phyloP scores from a whole-genome alignment of 192 early-diverging fungal genomes.

The Funneliformis mosseae region DNA sequence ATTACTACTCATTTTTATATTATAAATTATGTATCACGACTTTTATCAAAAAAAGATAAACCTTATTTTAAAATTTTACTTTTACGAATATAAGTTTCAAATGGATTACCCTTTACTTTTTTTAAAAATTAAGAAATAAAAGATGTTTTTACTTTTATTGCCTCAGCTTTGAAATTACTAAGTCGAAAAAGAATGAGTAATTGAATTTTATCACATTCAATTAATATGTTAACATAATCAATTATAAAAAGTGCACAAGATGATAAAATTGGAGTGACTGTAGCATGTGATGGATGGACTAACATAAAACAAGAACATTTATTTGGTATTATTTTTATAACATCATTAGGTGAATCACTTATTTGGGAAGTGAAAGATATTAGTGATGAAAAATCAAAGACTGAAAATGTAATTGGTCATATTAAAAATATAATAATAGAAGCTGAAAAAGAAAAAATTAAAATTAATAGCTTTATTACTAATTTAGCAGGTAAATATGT shows the following conservation, averaged over 20 bases:
- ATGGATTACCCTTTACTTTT: neutral
- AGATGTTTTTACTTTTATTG: constrained; percentile 1
- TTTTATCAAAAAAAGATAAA: neutral
- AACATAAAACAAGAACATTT: constrained; percentile 2
- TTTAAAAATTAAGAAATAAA: neutral
- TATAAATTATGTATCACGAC: neutral
- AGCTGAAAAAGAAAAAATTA: no score
- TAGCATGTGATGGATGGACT: neutral
- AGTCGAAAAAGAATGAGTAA: neutral
- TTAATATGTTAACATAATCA: neutral
- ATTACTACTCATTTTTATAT: no score
- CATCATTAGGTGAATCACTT: neutral
- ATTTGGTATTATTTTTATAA: constrained; percentile 1
- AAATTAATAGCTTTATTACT: no score
- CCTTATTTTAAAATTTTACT: neutral
- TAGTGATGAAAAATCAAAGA: constrained; percentile 6
- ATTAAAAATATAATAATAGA: neutral
- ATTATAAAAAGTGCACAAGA: neutral
- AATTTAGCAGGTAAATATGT: no score
- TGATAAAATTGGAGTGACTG: constrained; percentile 16
- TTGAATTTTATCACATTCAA: neutral
- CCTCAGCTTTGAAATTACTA: neutral
- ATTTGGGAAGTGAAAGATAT: neutral
- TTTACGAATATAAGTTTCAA: neutral
- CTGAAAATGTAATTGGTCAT: neutral